Evolutionary conservation across 139 green algal species (phyloP).

Genomic region (Deuterostichococcus epilithicus): DNA sequence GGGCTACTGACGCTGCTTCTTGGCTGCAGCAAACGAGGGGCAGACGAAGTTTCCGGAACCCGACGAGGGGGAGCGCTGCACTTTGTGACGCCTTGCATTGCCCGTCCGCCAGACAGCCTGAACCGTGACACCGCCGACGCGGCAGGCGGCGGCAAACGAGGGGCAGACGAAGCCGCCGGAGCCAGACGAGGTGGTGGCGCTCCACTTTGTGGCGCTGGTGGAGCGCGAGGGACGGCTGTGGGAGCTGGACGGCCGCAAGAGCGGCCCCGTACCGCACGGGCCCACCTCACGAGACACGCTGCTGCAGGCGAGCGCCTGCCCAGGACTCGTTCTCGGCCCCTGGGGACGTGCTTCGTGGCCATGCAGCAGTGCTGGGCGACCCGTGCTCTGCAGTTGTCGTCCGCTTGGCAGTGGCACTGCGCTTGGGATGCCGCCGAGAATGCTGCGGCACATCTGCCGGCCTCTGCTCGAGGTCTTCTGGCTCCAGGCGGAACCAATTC

Average conservation of each 20-base stretch:
- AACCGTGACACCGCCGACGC: neutral
- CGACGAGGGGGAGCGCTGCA: neutral
- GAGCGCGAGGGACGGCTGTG: conserved; percentile 59
- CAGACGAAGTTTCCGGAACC: neutral
- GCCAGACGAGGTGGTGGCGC: conserved; percentile 68
- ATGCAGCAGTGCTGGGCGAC: no score
- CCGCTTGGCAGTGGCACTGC: no score
- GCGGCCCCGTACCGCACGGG: conserved; percentile 67
- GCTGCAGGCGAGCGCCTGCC: conserved; percentile 50
- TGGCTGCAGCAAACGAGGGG: conserved; percentile 1
- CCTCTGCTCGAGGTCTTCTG: neutral
- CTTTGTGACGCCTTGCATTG: neutral
- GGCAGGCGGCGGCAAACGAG: conserved; percentile 59
- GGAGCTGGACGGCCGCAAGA: conserved; percentile 82
- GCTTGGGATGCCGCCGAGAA: no score
- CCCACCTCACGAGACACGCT: conserved; percentile 47
- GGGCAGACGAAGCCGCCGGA: conserved; percentile 62
- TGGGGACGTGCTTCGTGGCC: no score
- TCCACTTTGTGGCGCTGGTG: conserved; percentile 90
- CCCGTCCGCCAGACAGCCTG: no score
- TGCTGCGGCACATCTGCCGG: no score
- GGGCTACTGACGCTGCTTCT: no score
- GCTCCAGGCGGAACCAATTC: neutral
- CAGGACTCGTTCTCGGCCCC: no score
- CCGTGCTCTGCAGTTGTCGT: no score